Percentiles rank a stretch among this genome's conserved stretches.
phyloP scores from a whole-genome alignment of 2,329 filamentous ascomycete genomes.

The Ophiocordyceps camponoti-leonardi region DNA sequence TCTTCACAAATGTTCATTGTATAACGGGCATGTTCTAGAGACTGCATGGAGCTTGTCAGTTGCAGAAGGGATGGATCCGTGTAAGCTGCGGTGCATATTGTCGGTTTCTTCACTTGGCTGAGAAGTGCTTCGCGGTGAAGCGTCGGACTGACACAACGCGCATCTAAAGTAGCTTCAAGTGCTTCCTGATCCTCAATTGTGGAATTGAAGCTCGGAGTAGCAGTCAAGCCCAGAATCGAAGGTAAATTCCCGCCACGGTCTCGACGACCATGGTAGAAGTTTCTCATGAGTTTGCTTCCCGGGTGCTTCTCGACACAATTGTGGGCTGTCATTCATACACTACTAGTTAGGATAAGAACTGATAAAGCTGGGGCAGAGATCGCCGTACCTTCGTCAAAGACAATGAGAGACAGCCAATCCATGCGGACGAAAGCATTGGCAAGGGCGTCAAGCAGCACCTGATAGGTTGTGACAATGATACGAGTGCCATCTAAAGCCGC shows the following conservation, averaged over 20 bases:
- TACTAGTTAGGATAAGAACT: neutral
- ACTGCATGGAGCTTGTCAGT: constrained; percentile 20
- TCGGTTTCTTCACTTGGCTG: constrained; percentile 49
- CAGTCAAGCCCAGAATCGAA: constrained; percentile 60
- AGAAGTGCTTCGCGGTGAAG: constrained; percentile 52
- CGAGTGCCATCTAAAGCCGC: constrained; percentile 43
- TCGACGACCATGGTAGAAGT: constrained; percentile 45
- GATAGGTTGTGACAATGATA: constrained; percentile 64
- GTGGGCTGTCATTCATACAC: constrained; percentile 38
- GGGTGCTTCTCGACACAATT: constrained; percentile 50
- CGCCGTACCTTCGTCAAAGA: constrained; percentile 64
- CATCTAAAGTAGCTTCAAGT: constrained; percentile 55
- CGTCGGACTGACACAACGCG: constrained; percentile 51
- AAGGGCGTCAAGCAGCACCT: constrained; percentile 58
- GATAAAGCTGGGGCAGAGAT: neutral
- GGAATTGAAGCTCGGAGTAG: constrained; percentile 55
- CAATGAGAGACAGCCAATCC: constrained; percentile 43
- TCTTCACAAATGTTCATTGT: constrained; percentile 41
- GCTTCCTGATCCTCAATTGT: constrained; percentile 34
- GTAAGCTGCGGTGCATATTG: constrained; percentile 17
- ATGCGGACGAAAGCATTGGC: constrained; percentile 57
- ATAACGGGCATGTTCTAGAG: constrained; percentile 22
- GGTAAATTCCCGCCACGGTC: constrained; percentile 28
- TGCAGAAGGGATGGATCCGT: neutral
- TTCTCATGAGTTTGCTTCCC: constrained; percentile 53